Base-by-base conservation (phyloP, 2,329 filamentous ascomycete species). In the Colletotrichum cereale region DNA sequence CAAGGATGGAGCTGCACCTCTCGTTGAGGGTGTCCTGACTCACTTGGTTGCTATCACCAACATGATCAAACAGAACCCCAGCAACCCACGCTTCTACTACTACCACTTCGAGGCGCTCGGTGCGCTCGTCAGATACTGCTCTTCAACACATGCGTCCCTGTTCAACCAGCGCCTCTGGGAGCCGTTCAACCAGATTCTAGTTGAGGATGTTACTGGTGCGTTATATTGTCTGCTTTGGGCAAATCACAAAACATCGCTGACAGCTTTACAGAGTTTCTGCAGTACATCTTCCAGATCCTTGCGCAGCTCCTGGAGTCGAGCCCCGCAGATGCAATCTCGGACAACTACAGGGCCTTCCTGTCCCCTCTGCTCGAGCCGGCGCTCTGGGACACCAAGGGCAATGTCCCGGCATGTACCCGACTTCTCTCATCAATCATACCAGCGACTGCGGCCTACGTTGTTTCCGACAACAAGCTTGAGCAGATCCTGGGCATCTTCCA, bases 41-140 rank as follows among this genome's bases (percentile, higher is more conserved):
- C 95, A 97, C 80, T 88, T 99, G 71, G 90, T 97, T 78, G 92
- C 89, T 73, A 98, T 99, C 77, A 97, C 95, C 60, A 92, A 93
- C 77, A 91, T 97, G 75, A 98, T 98, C 82, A 92, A 95, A 79
- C 89, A 92, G 76, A 99, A 99, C 81, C 96, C 96, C 0, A 98
- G 95, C 84, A 99, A 99, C 82, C 96, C 96, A 2, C 90, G 94
- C 16, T 99, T 99, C 84, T 98, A 98, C 84, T 99, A 99, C 85
- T 99, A 96, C 82, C 94, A 97, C 80, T 99, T 99, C 74, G 96
- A 99, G 84, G 93, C 94, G 3, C 85, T 99, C 56, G 96, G 96
- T 42, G 96, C 96, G 21, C 87, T 99, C 58, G 93, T 98, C 67
- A 90, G 94, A 88, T 86, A 91, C 87, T 83, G 93, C 86, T 79